These are phyloP conservation scores for Fusarium euwallaceae DNA, from an alignment of 2,329 filamentous ascomycete species.

Conservation along the genomic window DNA sequence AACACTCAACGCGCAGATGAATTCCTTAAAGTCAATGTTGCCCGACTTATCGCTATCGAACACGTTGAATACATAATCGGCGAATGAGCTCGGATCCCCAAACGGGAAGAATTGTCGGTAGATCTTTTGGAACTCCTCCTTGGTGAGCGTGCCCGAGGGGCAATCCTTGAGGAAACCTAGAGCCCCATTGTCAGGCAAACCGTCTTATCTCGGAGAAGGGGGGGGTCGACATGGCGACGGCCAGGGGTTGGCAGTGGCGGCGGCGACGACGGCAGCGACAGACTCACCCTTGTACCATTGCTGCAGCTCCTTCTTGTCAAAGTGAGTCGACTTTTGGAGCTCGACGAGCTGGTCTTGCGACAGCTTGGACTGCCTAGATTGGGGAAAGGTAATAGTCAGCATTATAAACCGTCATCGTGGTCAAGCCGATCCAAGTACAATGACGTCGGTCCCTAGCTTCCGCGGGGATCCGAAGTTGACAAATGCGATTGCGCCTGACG, in stretches of 20 bases:
- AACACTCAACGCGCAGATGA: conserved; percentile 97
- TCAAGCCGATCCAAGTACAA: conserved; percentile 29
- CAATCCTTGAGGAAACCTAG: conserved; percentile 98
- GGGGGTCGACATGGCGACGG: not conserved
- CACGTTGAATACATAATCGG: conserved; percentile 99
- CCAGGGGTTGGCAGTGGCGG: not conserved
- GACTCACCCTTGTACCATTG: conserved; percentile 98
- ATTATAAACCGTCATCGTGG: conserved; percentile 21
- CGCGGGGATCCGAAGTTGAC: conserved; percentile 36
- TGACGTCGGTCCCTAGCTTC: conserved; percentile 43
- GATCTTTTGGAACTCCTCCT: conserved; percentile 99
- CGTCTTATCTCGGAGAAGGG: conserved; percentile 1
- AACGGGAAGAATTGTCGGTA: conserved; percentile 99
- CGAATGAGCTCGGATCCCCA: conserved; percentile 95
- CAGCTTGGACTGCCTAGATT: conserved; percentile 92
- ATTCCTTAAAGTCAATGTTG: conserved; percentile 99
- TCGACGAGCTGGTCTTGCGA: conserved; percentile 95
- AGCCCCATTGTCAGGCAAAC: conserved; percentile 25
- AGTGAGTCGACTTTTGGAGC: conserved; percentile 96
- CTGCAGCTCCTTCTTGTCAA: conserved; percentile 99
- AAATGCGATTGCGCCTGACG: conserved; percentile 38
- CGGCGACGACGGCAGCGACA: not conserved
- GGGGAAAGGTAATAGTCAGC: conserved; percentile 37
- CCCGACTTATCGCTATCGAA: conserved; percentile 98
- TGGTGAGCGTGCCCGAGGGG: conserved; percentile 94